Evolutionary conservation across 768 basidiomycete genomes (phyloP).

Genomic region (Amanita rubescens): DNA sequence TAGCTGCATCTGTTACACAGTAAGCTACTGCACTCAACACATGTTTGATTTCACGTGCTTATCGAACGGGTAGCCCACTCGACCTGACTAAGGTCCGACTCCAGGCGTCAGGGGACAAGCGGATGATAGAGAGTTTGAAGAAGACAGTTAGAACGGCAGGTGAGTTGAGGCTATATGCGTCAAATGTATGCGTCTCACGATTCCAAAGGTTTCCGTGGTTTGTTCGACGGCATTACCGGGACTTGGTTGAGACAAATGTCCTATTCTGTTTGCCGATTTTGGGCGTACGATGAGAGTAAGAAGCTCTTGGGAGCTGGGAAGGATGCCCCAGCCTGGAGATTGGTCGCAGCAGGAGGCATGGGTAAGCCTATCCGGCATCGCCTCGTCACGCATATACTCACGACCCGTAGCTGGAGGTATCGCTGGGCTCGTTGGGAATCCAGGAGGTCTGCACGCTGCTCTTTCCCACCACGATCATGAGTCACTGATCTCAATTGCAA

Average conservation of each 20-base stretch:
- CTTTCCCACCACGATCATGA: not conserved
- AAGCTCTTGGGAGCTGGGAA: slow-evolving; percentile 67
- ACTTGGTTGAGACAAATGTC: slow-evolving; percentile 92
- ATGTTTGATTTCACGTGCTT: not conserved
- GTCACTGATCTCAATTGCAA: not conserved
- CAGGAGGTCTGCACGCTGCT: slow-evolving; percentile 48
- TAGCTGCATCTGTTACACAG: slow-evolving; percentile 87
- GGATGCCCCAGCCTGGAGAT: slow-evolving; percentile 72
- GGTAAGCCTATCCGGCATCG: slow-evolving; percentile 43
- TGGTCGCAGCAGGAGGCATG: slow-evolving; percentile 79
- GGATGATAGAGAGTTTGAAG: slow-evolving; percentile 76
- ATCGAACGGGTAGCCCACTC: slow-evolving; percentile 47
- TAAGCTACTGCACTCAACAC: slow-evolving; percentile 25
- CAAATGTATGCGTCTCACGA: not conserved
- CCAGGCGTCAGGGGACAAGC: slow-evolving; percentile 88
- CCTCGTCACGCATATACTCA: slow-evolving; percentile 7
- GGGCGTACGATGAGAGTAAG: slow-evolving; percentile 90
- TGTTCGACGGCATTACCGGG: slow-evolving; percentile 82
- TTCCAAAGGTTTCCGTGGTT: slow-evolving; percentile 49
- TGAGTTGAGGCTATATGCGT: slow-evolving; percentile 21
- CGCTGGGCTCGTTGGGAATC: slow-evolving; percentile 85
- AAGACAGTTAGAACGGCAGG: slow-evolving; percentile 83
- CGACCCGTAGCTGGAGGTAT: slow-evolving; percentile 63
- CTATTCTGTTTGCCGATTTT: slow-evolving; percentile 89
- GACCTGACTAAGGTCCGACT: slow-evolving; percentile 89